Conservation (phyloP, 1,139 yeast genomes). For the Schizosaccharomyces versatilis region DNA sequence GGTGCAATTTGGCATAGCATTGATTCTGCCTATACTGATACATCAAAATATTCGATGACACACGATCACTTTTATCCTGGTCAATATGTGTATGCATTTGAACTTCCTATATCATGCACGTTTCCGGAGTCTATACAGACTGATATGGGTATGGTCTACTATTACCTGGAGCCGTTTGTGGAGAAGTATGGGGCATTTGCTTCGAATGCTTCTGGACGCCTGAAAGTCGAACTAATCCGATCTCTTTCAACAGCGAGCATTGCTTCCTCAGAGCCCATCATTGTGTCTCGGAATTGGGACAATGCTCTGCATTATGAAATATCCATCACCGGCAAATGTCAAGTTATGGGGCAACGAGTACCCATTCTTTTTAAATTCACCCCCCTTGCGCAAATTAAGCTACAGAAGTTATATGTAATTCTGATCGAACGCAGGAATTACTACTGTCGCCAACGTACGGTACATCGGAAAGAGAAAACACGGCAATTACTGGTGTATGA, state of each 20-base stretch:
- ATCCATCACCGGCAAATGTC: slow-evolving; percentile 61
- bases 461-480: slow-evolving; percentile 77
- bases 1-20: slow-evolving; percentile 4
- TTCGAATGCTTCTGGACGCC: slow-evolving; percentile 40
- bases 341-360: slow-evolving; percentile 57
- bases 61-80: slow-evolving; percentile 42
- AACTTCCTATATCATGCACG: slow-evolving; percentile 62
- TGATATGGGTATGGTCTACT: slow-evolving; percentile 60
- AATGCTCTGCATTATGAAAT: slow-evolving; percentile 75
- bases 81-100: slow-evolving; percentile 78
- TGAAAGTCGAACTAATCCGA: slow-evolving; percentile 47
- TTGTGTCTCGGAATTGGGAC: slow-evolving; percentile 65
- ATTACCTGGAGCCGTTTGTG: slow-evolving; percentile 43
- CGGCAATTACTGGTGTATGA: slow-evolving; percentile 62
- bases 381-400: slow-evolving; percentile 67
- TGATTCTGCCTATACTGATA: neutral
- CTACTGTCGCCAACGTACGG: slow-evolving; percentile 62
- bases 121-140: slow-evolving; percentile 62
- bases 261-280: slow-evolving; percentile 84
- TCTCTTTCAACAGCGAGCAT: slow-evolving; percentile 55
- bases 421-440: slow-evolving; percentile 78
- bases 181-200: slow-evolving; percentile 72
- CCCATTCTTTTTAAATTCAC: slow-evolving; percentile 70
- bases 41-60: slow-evolving; percentile 16
- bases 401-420: slow-evolving; percentile 69